Percentiles rank a stretch among this genome's conserved stretches.
Conservation (phyloP, 169 alveolate species). For the Eimeria brunetti region DNA sequence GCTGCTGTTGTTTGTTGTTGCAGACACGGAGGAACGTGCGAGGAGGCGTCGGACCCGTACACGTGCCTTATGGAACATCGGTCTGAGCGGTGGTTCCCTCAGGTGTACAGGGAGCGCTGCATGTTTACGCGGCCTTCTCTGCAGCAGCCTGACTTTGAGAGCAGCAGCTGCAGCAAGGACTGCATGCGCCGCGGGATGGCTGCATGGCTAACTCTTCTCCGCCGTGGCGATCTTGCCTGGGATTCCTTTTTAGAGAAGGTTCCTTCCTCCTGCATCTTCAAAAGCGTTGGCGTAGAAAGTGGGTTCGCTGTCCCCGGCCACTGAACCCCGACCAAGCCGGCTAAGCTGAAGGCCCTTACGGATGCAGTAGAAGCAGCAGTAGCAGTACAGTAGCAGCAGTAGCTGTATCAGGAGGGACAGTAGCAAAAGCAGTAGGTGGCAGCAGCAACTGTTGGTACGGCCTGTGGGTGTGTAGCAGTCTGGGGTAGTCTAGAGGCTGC, state of each 20-base stretch:
- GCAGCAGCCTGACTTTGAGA: slow-evolving; percentile 63
- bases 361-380: neutral
- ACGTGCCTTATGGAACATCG: neutral
- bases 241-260: neutral
- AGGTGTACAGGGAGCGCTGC: slow-evolving; percentile 29
- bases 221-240: slow-evolving; percentile 37
- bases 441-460: neutral
- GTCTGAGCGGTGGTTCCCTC: slow-evolving; percentile 55
- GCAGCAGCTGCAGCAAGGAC: slow-evolving; percentile 36
- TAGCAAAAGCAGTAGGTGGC: neutral
- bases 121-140: slow-evolving; percentile 27
- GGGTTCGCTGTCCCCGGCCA: neutral
- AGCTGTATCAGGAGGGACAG: neutral
- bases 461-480: neutral
- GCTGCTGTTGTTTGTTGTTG: neutral
- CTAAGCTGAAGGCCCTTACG: neutral
- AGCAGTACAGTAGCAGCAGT: neutral
- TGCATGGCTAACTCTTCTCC: slow-evolving; percentile 28
- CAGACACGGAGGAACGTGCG: slow-evolving; percentile 36
- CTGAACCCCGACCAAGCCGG: neutral
- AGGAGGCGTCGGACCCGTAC: slow-evolving; percentile 24
- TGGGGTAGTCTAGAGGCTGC: neutral
- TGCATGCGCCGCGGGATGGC: slow-evolving; percentile 54
- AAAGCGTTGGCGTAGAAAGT: neutral
- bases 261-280: slow-evolving; percentile 27